Conservation (phyloP, 306 rosid genomes). For the Quercus alba region DNA sequence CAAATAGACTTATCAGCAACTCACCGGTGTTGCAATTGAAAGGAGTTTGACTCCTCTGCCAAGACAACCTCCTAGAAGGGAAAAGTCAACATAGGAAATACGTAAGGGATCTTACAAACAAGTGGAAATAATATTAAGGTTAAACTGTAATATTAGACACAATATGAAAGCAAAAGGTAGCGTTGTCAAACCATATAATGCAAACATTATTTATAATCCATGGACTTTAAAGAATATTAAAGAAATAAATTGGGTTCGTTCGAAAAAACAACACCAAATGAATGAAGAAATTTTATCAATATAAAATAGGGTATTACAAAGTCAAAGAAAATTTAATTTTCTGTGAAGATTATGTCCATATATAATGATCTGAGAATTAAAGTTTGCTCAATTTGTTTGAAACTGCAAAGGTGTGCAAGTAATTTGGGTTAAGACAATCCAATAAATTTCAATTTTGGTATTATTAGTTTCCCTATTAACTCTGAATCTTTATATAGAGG, state of each 20-base stretch:
- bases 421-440: not conserved
- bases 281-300: not conserved
- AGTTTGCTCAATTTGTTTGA: not conserved
- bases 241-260: not conserved
- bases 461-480: not conserved
- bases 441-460: not conserved
- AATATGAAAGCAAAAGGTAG: not conserved
- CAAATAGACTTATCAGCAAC: slow-evolving; percentile 11
- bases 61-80: slow-evolving; percentile 23
- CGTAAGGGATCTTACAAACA: slow-evolving; percentile 1
- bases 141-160: slow-evolving; percentile 1
- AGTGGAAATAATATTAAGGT: not conserved
- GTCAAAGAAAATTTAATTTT: not conserved
- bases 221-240: not conserved
- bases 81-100: slow-evolving; percentile 14
- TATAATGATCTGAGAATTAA: not conserved
- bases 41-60: slow-evolving; percentile 49
- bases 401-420: not conserved
- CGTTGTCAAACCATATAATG: not conserved
- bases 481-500: not conserved
- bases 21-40: slow-evolving; percentile 33
- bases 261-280: not conserved
- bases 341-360: not conserved
- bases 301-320: not conserved
- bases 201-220: not conserved